phyloP scores from a whole-genome alignment of 495 filamentous ascomycete species.

The Aspergillus bridgeri region DNA sequence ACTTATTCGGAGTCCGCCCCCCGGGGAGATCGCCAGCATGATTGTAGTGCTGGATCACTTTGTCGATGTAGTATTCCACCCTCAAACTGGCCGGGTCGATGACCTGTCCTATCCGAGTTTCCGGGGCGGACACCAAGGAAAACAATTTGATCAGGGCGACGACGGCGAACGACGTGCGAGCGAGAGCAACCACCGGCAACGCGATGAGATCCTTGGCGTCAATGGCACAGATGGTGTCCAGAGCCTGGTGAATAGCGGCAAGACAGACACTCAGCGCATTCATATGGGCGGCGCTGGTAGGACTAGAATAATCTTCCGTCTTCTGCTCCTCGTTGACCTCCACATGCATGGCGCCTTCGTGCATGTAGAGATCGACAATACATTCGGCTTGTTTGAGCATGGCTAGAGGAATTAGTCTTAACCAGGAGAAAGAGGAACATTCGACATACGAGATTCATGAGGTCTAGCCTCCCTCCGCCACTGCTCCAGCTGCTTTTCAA shows the following conservation, averaged over 20 bases:
- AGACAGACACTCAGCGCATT: constrained; percentile 70
- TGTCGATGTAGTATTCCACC: constrained; percentile 71
- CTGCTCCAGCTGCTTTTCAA: constrained; percentile 70
- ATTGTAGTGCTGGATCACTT: constrained; percentile 62
- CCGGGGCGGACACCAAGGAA: constrained; percentile 65
- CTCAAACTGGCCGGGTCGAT: constrained; percentile 71
- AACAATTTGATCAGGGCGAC: constrained; percentile 89
- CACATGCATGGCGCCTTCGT: constrained; percentile 79
- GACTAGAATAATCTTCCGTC: constrained; percentile 27
- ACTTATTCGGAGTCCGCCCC: constrained; percentile 70
- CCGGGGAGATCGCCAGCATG: constrained; percentile 60
- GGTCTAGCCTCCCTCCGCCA: constrained; percentile 57
- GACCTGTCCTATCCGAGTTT: constrained; percentile 69
- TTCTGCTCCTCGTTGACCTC: constrained; percentile 50
- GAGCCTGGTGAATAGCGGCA: constrained; percentile 65
- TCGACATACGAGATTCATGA: constrained; percentile 36
- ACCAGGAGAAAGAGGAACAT: not conserved
- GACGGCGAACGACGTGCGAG: constrained; percentile 75
- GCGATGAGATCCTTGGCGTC: constrained; percentile 60
- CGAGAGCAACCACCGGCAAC: constrained; percentile 72
- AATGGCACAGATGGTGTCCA: constrained; percentile 65
- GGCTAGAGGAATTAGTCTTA: constrained; percentile 11
- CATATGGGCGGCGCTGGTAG: constrained; percentile 61
- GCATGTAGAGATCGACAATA: constrained; percentile 72
- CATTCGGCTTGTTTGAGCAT: constrained; percentile 30